Base-by-base conservation (phyloP, 306 rosid genomes). In the Cicer pinnatifidum region DNA sequence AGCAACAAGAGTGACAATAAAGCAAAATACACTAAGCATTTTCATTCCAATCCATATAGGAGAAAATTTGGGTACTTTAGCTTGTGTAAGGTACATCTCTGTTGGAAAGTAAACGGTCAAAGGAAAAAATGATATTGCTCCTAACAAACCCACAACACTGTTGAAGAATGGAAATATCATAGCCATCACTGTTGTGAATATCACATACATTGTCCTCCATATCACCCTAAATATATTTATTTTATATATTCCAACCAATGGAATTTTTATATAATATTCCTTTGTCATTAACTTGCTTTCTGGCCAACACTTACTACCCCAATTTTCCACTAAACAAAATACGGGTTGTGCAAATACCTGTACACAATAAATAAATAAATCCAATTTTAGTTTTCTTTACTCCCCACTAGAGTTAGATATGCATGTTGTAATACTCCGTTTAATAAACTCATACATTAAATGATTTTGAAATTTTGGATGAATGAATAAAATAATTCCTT, bases 161-260 rank as follows among this genome's bases (percentile, higher is more conserved):
- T 88, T 90, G 84, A 90, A 90, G 83, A 88, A 89, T 0, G 96
- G 96, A 5, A 90, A 39, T 9, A 85, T 0, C 37, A 85, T 84
- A 4, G 93, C 88, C 10, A 82, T 0, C 20, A 67, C 40, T 0
- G 83, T 69, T 0, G 90, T 66, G 20, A 69, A 3, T 71, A 76
- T 51, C 56, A 90, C 96, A 9, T 35, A 90, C 0, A 41, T 0
- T 59, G 85, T 76, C 75, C 96, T 85, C 86, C 85, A 88, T 0
- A 79, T 70, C 1, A 71, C 1, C 28, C 93, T 19, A 20, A 90
- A 86, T n/a, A 47, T 9, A 47, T 86, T 90, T 47, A 90, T 3
- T 44, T 73, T 84, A 59, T 1, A 88, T 17, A 16, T 68, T 0
- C 91, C 87, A 11, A 78, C 7, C 44, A 48, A 12, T 67, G 84